Base-by-base conservation (phyloP, 192 early-diverging fungal genomes). In the Irineochytrium annulatum region DNA sequence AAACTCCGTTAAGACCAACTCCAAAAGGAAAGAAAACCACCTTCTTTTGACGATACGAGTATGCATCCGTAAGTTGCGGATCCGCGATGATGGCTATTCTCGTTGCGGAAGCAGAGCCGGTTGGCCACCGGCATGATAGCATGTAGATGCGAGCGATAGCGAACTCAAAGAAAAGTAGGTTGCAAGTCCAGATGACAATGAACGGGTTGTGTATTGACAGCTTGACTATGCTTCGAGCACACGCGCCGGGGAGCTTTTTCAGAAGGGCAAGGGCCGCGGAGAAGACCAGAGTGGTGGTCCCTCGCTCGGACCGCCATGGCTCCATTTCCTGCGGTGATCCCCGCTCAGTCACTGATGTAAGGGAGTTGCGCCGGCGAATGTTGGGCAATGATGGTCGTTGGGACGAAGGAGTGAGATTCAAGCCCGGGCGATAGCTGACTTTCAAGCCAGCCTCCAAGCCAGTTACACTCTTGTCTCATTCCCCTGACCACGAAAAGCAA, bases 11-110 rank as follows among this genome's bases (percentile, higher is more conserved):
- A 46, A 37, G 37, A 30, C 3, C 1, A 49, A 3, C 13, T 20
- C 11, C 29, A 66, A 41, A n/a, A 11, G 37, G 19, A n/a, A 20
- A 17, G 52, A 33, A 13, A 27, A 17, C 20, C 54, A 67, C 75
- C 24, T 43, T 39, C 27, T 62, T 22, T 35, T 87, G 86, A 2
- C 76, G 67, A 62, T 98, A 98, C 8, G 93, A 95, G 63, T 87
- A 88, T 32, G 84, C 74, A 67, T 95, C 95, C 34, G 91, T 93
- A 37, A 98, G 80, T 63, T 98, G 95, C 34, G 95, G 93, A 70
- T 98, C 95, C 0, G 89, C 88, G 37, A 98, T 74, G 6, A 98
- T 60, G 13, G 85, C 84, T 19, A 92, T 28, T 33, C 51, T 69
- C 30, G 28, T 43, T 54, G 51, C 68, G 39, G 24, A 26, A 17